Evolutionary conservation across 2,329 filamentous ascomycete genomes (phyloP).

Genomic region (Colletotrichum siamense): DNA sequence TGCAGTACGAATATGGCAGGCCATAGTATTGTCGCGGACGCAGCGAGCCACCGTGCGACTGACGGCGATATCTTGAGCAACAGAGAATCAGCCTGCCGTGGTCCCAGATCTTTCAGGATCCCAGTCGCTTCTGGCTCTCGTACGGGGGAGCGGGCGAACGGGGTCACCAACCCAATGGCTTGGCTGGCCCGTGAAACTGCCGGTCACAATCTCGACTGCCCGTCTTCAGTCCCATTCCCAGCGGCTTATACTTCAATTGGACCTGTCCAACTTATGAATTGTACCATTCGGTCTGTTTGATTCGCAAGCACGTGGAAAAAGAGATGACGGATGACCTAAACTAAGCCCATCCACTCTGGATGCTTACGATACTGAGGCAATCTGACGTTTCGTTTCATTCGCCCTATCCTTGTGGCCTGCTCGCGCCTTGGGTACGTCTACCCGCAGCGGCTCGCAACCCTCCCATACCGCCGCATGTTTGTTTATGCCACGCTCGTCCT

Average conservation of each 20-base stretch:
- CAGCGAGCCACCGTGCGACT: slow-evolving; percentile 8
- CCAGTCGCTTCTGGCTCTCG: not conserved
- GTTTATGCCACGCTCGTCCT: not conserved
- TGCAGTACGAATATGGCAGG: not conserved
- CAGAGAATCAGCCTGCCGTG: slow-evolving; percentile 4
- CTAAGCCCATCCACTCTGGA: not conserved
- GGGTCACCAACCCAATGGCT: not conserved
- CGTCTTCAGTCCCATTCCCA: not conserved
- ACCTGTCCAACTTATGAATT: not conserved
- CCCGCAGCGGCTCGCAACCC: not conserved
- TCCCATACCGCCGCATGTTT: not conserved
- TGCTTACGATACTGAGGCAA: not conserved
- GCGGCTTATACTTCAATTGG: not conserved
- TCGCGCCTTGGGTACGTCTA: not conserved
- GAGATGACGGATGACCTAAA: not conserved
- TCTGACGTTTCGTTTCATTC: not conserved
- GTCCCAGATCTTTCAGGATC: slow-evolving; percentile 22
- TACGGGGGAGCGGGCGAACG: not conserved
- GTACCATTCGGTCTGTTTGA: not conserved
- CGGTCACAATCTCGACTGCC: slow-evolving; percentile 6
- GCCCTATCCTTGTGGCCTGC: not conserved
- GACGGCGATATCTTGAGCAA: slow-evolving; percentile 22
- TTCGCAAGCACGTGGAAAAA: slow-evolving; percentile 8
- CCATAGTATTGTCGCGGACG: not conserved
- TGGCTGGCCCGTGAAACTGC: slow-evolving; percentile 1